A percentile compares a stretch with the other conserved stretches of the same genome.
phyloP scores from a whole-genome alignment of 305 asterid species.

The Fraxinus sp. region DNA sequence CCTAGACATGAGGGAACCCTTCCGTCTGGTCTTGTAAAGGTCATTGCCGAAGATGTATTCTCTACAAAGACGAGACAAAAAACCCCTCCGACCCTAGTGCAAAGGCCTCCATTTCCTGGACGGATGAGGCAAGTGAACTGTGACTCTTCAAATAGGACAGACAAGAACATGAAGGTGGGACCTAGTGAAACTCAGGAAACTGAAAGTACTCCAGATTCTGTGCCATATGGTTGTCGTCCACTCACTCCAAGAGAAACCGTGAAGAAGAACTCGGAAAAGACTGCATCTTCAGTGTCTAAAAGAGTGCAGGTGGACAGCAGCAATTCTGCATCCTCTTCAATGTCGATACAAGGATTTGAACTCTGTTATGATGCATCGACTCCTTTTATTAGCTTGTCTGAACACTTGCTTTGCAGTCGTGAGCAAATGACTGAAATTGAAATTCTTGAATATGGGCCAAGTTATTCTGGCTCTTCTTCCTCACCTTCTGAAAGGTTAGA shows the following conservation, averaged over 20 bases:
- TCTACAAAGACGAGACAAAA: constrained; percentile 49
- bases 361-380: constrained; percentile 55
- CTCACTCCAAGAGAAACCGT: constrained; percentile 33
- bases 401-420: constrained; percentile 32
- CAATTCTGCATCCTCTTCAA: constrained; percentile 74
- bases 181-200: constrained; percentile 41
- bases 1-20: constrained; percentile 62
- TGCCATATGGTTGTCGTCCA: constrained; percentile 17
- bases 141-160: constrained; percentile 35
- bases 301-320: constrained; percentile 61
- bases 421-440: constrained; percentile 38
- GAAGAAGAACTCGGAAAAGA: constrained; percentile 42
- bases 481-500: constrained; percentile 35
- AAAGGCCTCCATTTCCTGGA: constrained; percentile 57
- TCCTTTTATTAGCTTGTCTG: constrained; percentile 40
- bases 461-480: constrained; percentile 23
- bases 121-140: constrained; percentile 42
- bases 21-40: constrained; percentile 51
- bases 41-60: constrained; percentile 52
- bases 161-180: constrained; percentile 31
- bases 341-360: constrained; percentile 72
- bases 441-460: constrained; percentile 27
- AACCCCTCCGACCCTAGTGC: constrained; percentile 59
- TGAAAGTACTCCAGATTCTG: constrained; percentile 28
- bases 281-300: constrained; percentile 39